Conservation (phyloP, 495 filamentous ascomycete species). For the Neurospora tetraspora region DNA sequence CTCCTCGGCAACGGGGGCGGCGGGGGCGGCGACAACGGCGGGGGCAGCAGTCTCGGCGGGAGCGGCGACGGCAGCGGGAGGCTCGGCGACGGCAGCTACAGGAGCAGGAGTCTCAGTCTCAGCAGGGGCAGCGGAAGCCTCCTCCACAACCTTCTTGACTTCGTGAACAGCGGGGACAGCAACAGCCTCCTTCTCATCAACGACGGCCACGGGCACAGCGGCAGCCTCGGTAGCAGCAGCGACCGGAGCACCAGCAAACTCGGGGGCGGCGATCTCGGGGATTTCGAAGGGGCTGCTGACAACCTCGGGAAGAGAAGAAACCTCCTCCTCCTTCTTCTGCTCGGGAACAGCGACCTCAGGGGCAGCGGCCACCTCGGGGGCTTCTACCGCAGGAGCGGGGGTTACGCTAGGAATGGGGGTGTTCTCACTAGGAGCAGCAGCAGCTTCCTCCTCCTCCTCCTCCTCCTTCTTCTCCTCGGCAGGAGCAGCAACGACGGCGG, state of each 20-base stretch:
- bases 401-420: neutral
- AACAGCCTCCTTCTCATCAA: neutral
- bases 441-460: slow-evolving; percentile 20
- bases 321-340: slow-evolving; percentile 40
- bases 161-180: slow-evolving; percentile 8
- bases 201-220: slow-evolving; percentile 14
- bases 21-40: slow-evolving; percentile 2
- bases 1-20: slow-evolving; percentile 6
- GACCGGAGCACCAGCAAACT: slow-evolving; percentile 40
- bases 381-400: neutral
- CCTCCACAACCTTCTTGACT: neutral
- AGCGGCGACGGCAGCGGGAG: neutral
- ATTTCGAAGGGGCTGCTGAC: slow-evolving; percentile 8
- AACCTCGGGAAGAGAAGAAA: slow-evolving; percentile 16
- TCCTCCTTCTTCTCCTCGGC: slow-evolving; percentile 26
- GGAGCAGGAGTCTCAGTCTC: neutral
- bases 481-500: neutral
- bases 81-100: neutral
- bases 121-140: slow-evolving; percentile 5
- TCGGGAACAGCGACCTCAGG: neutral
- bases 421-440: neutral
- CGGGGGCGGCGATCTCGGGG: neutral
- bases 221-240: slow-evolving; percentile 47
- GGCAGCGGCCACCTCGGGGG: neutral
- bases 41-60: slow-evolving; percentile 4